Conservation (phyloP, 2,329 filamentous ascomycete genomes). For the Chaetomium strumarium region DNA sequence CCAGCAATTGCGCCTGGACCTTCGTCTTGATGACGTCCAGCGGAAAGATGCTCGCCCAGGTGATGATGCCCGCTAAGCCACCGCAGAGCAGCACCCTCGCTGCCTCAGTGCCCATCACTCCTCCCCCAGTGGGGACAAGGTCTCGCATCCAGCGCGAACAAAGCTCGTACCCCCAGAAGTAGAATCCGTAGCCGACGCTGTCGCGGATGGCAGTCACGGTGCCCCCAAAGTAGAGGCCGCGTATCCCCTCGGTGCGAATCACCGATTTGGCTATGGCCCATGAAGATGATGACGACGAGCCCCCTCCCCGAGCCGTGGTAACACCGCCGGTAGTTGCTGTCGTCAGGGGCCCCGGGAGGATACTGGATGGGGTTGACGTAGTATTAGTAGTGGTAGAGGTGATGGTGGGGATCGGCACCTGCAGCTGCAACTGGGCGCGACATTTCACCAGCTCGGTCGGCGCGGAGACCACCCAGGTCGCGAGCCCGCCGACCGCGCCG, state of each 20-base stretch:
- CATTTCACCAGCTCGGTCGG: slow-evolving; percentile 92
- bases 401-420: slow-evolving; percentile 30
- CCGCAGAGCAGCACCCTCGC: slow-evolving; percentile 72
- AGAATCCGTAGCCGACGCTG: slow-evolving; percentile 92
- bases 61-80: slow-evolving; percentile 78
- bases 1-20: slow-evolving; percentile 64
- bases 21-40: slow-evolving; percentile 89
- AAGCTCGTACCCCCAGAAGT: slow-evolving; percentile 90
- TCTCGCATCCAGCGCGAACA: slow-evolving; percentile 45
- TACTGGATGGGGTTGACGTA: neutral
- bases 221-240: slow-evolving; percentile 76
- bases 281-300: slow-evolving; percentile 40
- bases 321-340: too few relatives aligned
- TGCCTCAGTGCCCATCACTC: slow-evolving; percentile 38
- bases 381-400: neutral
- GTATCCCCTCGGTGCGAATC: slow-evolving; percentile 50
- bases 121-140: slow-evolving; percentile 16
- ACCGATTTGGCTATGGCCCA: slow-evolving; percentile 60
- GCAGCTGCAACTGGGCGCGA: slow-evolving; percentile 63
- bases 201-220: slow-evolving; percentile 76
- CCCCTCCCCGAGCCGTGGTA: too few relatives aligned
- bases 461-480: slow-evolving; percentile 78
- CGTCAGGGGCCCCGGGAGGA: slow-evolving; percentile 17
- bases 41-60: slow-evolving; percentile 87
- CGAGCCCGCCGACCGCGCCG: slow-evolving; percentile 74